A percentile compares a stretch with the other conserved stretches of the same genome.
Conservation (phyloP, 164 flowering plant genomes). For the Taxillus chinensis region DNA sequence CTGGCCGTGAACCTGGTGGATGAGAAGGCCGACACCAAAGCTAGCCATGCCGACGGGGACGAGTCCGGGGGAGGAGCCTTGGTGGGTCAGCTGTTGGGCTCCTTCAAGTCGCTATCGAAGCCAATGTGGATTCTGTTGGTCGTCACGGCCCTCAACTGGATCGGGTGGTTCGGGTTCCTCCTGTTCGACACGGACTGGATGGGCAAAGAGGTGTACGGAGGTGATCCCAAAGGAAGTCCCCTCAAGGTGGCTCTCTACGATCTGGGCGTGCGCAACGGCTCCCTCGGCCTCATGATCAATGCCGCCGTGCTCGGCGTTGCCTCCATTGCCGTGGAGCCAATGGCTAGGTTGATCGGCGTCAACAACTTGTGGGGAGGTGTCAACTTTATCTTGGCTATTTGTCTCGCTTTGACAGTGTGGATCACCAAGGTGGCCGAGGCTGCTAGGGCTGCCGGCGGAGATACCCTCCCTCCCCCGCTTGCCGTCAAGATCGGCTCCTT, state of each 20-base stretch:
- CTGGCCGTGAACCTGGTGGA: conserved; percentile 28
- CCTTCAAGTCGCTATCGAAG: conserved; percentile 30
- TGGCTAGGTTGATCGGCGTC: conserved; percentile 4
- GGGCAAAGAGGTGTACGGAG: conserved; percentile 80
- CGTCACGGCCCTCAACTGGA: conserved; percentile 71
- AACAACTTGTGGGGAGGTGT: conserved; percentile 11
- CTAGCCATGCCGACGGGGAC: not conserved
- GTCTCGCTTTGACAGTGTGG: conserved; percentile 6
- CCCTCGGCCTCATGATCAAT: conserved; percentile 11
- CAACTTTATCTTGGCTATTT: conserved; percentile 7
- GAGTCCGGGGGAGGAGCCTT: conserved; percentile 16
- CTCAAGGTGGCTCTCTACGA: conserved; percentile 1
- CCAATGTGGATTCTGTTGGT: conserved; percentile 55
- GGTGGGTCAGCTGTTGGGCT: conserved; percentile 27
- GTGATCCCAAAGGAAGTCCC: conserved; percentile 17
- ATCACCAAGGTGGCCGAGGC: conserved; percentile 10
- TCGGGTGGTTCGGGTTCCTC: conserved; percentile 81
- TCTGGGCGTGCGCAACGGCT: conserved; percentile 8
- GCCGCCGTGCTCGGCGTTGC: conserved; percentile 5
- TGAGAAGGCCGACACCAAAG: conserved; percentile 10
- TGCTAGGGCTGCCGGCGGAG: not conserved
- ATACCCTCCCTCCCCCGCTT: not conserved
- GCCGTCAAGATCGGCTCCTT: conserved; percentile 8
- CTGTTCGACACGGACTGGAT: conserved; percentile 78
- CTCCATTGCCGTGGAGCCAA: conserved; percentile 4